Percentiles rank a stretch among this genome's conserved stretches.
These are phyloP conservation scores for Hyphopichia pseudoburtonii DNA, from an alignment of 1,139 yeast species.

Conservation along the genomic window DNA sequence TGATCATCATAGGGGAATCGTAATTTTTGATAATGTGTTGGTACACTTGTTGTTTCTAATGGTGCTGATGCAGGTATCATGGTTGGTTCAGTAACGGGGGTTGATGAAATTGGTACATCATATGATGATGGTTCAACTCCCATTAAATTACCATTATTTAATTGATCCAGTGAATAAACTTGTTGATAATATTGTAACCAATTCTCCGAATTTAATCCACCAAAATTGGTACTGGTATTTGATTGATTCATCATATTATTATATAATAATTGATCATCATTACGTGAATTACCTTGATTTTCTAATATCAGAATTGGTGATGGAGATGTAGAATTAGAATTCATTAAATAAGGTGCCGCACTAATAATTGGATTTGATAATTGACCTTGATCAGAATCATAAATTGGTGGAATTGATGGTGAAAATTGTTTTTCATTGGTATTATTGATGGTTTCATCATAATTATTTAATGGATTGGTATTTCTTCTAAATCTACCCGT, in stretches of 20 bases:
- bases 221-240: background rate
- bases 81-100: too few relatives aligned
- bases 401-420: too few relatives aligned
- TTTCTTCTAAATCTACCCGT: background rate
- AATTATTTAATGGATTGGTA: background rate
- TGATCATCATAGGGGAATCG: conserved; percentile 25
- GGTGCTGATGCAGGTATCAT: background rate
- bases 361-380: too few relatives aligned
- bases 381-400: background rate
- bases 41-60: too few relatives aligned
- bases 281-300: too few relatives aligned
- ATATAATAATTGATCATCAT: background rate
- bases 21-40: background rate
- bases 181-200: conserved; percentile 24
- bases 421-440: background rate
- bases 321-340: conserved; percentile 1
- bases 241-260: too few relatives aligned
- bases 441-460: conserved; percentile 2
- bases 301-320: too few relatives aligned
- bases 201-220: conserved; percentile 5
- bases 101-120: too few relatives aligned
- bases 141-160: background rate
- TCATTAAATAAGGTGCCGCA: background rate
- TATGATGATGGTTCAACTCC: too few relatives aligned
- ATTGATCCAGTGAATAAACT: conserved; percentile 15